Percentiles rank a stretch among this genome's conserved stretches.
These are phyloP conservation scores for Trichodelitschia bisporula DNA, from an alignment of 495 filamentous ascomycete species.

Conservation along the genomic window DNA sequence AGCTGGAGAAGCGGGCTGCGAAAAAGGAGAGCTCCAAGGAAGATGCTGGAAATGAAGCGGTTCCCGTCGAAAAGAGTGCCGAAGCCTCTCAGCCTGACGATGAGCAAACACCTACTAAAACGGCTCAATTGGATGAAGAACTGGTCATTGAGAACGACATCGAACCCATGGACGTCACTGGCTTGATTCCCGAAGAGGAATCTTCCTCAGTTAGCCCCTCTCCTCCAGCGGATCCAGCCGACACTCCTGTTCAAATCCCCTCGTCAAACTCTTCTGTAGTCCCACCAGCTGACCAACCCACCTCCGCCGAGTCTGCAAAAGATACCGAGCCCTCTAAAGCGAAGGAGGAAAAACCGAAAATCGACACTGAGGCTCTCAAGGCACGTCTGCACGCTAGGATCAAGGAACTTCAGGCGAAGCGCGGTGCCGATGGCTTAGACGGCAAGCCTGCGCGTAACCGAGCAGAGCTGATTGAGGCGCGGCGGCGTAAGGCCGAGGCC, in stretches of 20 bases:
- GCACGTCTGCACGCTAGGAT: slow-evolving; percentile 58
- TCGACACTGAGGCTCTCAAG: slow-evolving; percentile 43
- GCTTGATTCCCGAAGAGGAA: slow-evolving; percentile 9
- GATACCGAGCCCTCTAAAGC: slow-evolving; percentile 20
- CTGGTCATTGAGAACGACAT: slow-evolving; percentile 5
- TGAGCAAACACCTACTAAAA: too few species aligned
- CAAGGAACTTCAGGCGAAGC: slow-evolving; percentile 50
- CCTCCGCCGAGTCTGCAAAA: slow-evolving; percentile 1
- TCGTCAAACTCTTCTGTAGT: slow-evolving; percentile 13
- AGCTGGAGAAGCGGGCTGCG: slow-evolving; percentile 19
- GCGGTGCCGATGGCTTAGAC: slow-evolving; percentile 61
- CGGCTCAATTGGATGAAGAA: too few species aligned
- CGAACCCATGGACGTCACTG: slow-evolving; percentile 12
- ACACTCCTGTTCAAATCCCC: slow-evolving; percentile 9
- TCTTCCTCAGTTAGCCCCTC: slow-evolving; percentile 4
- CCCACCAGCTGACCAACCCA: slow-evolving; percentile 3
- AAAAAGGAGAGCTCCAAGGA: slow-evolving; percentile 14
- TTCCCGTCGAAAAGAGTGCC: slow-evolving; percentile 1
- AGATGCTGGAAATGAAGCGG: slow-evolving; percentile 4
- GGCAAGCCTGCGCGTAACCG: slow-evolving; percentile 56
- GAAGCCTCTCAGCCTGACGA: slow-evolving; percentile 1
- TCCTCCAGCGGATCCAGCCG: slow-evolving; percentile 2
- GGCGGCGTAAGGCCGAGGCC: slow-evolving; percentile 64
- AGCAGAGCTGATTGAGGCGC: slow-evolving; percentile 71
- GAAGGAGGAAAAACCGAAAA: slow-evolving; percentile 17